Evolutionary conservation across 2,329 filamentous ascomycete genomes (phyloP).

Genomic region (Coniochaeta sp.): DNA sequence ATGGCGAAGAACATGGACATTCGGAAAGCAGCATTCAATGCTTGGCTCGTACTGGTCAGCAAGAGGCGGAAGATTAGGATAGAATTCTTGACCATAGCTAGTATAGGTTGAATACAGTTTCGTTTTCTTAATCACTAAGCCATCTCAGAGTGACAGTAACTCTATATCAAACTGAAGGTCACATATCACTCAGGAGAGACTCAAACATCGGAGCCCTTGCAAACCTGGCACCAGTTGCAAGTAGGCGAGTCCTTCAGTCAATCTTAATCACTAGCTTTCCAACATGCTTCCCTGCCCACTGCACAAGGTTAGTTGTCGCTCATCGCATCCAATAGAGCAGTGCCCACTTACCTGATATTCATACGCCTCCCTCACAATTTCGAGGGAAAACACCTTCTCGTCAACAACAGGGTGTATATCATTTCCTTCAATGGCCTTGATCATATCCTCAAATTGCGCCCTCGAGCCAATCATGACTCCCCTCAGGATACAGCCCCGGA

Average conservation of each 20-base stretch:
- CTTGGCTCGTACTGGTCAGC: too few species aligned
- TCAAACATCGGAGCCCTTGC: too few species aligned
- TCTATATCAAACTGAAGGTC: too few species aligned
- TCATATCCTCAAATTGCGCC: background rate
- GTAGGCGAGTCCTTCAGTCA: slow-evolving; percentile 13
- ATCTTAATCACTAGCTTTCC: slow-evolving; percentile 47
- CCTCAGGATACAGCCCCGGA: background rate
- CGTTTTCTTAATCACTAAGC: too few species aligned
- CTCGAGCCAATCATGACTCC: background rate
- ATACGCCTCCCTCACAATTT: background rate
- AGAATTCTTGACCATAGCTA: too few species aligned
- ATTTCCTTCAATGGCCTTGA: background rate
- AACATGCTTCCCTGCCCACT: slow-evolving; percentile 44
- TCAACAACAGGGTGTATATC: background rate
- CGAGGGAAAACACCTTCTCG: background rate
- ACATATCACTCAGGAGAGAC: too few species aligned
- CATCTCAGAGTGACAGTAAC: too few species aligned
- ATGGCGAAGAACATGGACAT: too few species aligned
- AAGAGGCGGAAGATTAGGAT: too few species aligned
- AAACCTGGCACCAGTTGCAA: background rate
- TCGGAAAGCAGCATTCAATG: too few species aligned
- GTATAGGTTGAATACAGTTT: too few species aligned
- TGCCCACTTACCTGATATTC: background rate
- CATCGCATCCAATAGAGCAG: background rate
- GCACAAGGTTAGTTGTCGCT: background rate